phyloP scores from a whole-genome alignment of 495 filamentous ascomycete species.

The Neurospora sp. region DNA sequence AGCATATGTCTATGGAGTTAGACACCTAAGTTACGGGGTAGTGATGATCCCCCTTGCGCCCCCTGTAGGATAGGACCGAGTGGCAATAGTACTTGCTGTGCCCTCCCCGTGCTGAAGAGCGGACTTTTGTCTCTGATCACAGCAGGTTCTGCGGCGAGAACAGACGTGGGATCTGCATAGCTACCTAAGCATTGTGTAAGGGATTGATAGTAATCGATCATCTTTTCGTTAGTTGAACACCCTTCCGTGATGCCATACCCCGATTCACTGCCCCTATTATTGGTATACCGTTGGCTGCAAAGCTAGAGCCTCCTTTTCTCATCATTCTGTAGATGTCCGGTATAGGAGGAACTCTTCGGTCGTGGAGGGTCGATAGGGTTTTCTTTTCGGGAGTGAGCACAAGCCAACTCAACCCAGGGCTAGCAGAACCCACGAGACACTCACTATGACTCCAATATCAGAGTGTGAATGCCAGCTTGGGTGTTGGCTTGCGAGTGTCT shows the following conservation, averaged over 20 bases:
- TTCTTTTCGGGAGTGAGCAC: background rate
- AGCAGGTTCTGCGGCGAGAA: background rate
- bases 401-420: background rate
- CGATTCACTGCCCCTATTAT: background rate
- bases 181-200: background rate
- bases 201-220: background rate
- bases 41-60: background rate
- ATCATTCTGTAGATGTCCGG: slow-evolving; percentile 19
- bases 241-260: background rate
- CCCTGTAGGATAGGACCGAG: background rate
- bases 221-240: background rate
- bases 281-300: background rate
- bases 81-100: background rate
- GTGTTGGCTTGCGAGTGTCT: background rate
- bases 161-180: background rate
- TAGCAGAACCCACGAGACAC: background rate
- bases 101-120: background rate
- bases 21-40: background rate
- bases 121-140: background rate
- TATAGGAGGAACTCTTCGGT: slow-evolving; percentile 49
- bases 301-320: background rate
- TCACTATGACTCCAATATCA: background rate
- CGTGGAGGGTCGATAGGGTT: slow-evolving; percentile 59
- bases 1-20: background rate
- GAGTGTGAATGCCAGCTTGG: background rate